Evolutionary conservation across 495 filamentous ascomycete genomes (phyloP).

Genomic region (Friedmanniomyces simplex): DNA sequence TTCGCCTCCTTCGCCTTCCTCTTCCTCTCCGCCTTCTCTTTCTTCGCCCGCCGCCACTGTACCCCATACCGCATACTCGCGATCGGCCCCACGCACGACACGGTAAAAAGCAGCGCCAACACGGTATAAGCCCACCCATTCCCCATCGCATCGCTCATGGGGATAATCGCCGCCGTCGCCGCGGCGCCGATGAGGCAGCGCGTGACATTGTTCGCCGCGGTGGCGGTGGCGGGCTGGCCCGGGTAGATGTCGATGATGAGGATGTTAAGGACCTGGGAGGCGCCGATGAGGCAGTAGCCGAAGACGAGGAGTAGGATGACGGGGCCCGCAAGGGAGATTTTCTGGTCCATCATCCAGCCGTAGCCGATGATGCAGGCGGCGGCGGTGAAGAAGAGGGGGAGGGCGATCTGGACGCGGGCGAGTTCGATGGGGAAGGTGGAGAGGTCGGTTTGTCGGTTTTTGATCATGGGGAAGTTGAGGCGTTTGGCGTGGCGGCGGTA

Average conservation of each 20-base stretch:
- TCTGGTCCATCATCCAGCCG: conserved; percentile 39
- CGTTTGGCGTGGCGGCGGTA: conserved; percentile 27
- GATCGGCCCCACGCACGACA: conserved; percentile 31
- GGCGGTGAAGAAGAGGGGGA: conserved; percentile 34
- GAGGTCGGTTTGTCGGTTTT: conserved; percentile 38
- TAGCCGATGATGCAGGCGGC: conserved; percentile 34
- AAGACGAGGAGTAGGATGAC: conserved; percentile 36
- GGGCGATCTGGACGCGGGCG: conserved; percentile 32
- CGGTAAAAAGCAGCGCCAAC: conserved; percentile 27
- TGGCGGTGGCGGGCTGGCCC: conserved; percentile 34
- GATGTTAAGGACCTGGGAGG: conserved; percentile 30
- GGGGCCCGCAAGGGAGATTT: conserved; percentile 31
- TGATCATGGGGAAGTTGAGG: conserved; percentile 27
- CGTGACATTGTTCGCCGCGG: conserved; percentile 40
- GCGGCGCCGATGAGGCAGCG: conserved; percentile 39
- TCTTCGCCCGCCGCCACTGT: conserved; percentile 31
- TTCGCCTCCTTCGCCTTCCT: conserved; percentile 10
- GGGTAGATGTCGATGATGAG: conserved; percentile 40
- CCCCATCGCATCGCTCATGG: conserved; percentile 37
- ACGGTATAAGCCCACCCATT: conserved; percentile 41
- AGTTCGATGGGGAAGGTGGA: conserved; percentile 33
- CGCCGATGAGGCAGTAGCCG: conserved; percentile 32
- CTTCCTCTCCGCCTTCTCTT: conserved; percentile 16
- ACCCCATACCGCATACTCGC: conserved; percentile 30
- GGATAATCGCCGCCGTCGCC: conserved; percentile 32